Evolutionary conservation across 2,329 filamentous ascomycete genomes (phyloP).

Genomic region (Hymenoscyphus albidus): DNA sequence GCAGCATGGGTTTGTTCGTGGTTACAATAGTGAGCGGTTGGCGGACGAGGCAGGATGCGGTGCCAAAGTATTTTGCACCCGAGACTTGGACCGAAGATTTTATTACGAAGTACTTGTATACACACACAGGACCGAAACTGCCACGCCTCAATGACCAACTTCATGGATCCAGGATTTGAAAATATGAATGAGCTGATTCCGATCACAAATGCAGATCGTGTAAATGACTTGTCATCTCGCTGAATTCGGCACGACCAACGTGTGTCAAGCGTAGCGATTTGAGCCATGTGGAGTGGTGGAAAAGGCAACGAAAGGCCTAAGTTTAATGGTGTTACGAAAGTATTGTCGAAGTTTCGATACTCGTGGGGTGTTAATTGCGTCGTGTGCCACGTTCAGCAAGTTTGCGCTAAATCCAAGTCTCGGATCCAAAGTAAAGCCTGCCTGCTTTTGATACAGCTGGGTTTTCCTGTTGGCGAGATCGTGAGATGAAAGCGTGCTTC

Average conservation of each 20-base stretch:
- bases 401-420: neutral
- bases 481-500: constrained; percentile 1
- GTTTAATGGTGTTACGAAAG: neutral
- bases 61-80: constrained; percentile 7
- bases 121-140: neutral
- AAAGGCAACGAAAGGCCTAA: neutral
- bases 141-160: neutral
- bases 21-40: neutral
- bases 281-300: constrained; percentile 1
- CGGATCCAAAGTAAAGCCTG: neutral
- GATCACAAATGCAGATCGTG: constrained; percentile 6
- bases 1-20: neutral
- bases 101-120: neutral
- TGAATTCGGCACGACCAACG: neutral
- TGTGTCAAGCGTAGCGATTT: constrained; percentile 1
- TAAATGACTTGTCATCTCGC: constrained; percentile 1
- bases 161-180: neutral
- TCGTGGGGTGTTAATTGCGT: neutral
- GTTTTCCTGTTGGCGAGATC: constrained; percentile 2
- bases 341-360: neutral
- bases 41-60: neutral
- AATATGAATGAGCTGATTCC: neutral
- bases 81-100: constrained; percentile 8
- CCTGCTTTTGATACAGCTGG: neutral
- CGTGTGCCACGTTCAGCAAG: neutral